Evolutionary conservation across 352 stramenopile genomes (phyloP).

Genomic region (Ochromonadaceae sp.): DNA sequence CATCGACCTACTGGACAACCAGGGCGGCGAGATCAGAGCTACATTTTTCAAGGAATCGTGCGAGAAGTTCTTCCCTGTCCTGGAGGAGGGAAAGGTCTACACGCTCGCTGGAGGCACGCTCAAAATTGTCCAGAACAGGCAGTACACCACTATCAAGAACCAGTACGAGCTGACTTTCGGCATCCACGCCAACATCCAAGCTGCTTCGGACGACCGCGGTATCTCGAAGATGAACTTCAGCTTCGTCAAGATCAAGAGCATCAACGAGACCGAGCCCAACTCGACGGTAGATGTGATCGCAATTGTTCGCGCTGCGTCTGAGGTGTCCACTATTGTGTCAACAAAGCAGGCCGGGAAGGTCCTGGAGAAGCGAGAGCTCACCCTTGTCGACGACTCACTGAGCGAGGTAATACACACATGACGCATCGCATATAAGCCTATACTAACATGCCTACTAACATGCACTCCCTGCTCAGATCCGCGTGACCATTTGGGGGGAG

Average conservation of each 20-base stretch:
- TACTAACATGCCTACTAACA: too few species aligned
- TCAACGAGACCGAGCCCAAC: conserved; percentile 64
- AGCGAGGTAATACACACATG: conserved; percentile 82
- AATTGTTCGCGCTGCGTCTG: conserved; percentile 77
- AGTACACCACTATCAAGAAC: conserved; percentile 89
- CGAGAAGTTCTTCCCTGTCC: conserved; percentile 84
- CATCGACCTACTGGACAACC: conserved; percentile 82
- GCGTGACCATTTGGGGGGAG: conserved; percentile 90
- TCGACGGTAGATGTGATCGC: conserved; percentile 82
- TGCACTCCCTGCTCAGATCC: too few species aligned
- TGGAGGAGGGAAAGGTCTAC: conserved; percentile 65
- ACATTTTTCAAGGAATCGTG: conserved; percentile 98
- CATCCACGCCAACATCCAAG: conserved; percentile 77
- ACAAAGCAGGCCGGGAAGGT: conserved; percentile 71
- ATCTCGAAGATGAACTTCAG: conserved; percentile 46
- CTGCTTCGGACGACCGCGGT: conserved; percentile 58
- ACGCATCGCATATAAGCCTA: too few species aligned
- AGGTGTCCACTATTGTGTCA: conserved; percentile 73
- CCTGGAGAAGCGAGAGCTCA: conserved; percentile 88
- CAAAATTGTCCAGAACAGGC: conserved; percentile 88
- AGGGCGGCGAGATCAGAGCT: conserved; percentile 82
- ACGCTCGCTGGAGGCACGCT: conserved; percentile 81
- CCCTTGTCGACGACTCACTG: conserved; percentile 83
- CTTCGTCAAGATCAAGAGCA: conserved; percentile 58
- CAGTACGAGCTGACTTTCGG: conserved; percentile 97